Evolutionary conservation across 1,284 basidiomycete species (phyloP), one percentile per base, ranked within the genome.

Genomic region (Leccinum insigne): DNA sequence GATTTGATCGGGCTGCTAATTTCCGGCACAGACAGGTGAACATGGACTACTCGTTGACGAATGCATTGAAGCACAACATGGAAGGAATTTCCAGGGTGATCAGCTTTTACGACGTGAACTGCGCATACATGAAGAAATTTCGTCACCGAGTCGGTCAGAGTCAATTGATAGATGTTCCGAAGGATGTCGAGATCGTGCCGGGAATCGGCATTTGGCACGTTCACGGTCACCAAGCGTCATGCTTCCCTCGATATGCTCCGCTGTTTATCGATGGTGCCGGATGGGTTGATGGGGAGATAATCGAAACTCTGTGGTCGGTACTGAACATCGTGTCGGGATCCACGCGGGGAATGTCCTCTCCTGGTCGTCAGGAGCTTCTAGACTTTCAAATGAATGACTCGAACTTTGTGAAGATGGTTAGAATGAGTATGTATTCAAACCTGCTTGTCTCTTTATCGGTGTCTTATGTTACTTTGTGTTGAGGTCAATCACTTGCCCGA

Each of bases 21-120:
- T 9, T 3, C 13, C n/a, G 9, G 7, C 13, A 16, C 52, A 73
- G 72, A 9, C 68, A 71, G 21, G 38, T 42, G 1, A 73, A 73
- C 52, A 73, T 74, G 64, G 71, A 73, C 35, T 74, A 69, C n/a
- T 59, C 64, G 0, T 18, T 73, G 21, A 8, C 63, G 2, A 29
- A 69, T n/a, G 67, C 70, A 2, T n/a, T 71, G 4, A 5, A 5
- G 2, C 56, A 69, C 16, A 67, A 63, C 1, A 64, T 67, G 47
- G 4, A 13, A 0, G 29, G n/a, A 0, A 62, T 66, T 1, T 6
- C 5, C 0, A 3, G 26, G 8, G 59, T 44, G 0, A 54, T 62
- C 1, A 16, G 8, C 9, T 66, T 69, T 29, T 70, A 70, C 16
- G 60, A 70, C n/a, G 60, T 70, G 4, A 70, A 66, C 21, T 69